Base-by-base conservation (phyloP, 2,329 filamentous ascomycete species). In the Raffaelea albimanens region DNA sequence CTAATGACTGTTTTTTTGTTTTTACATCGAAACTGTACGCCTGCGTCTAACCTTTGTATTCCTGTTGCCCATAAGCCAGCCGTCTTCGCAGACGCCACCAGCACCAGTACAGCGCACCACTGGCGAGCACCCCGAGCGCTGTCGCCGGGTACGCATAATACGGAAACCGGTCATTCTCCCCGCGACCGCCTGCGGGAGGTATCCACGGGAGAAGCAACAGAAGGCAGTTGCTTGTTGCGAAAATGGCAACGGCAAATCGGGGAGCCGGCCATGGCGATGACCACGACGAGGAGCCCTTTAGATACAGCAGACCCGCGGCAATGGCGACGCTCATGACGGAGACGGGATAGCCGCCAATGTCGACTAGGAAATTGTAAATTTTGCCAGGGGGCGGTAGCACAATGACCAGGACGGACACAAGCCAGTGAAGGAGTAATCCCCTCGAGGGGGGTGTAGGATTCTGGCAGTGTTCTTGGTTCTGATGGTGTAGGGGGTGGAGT, bases 341-440 rank as follows among this genome's bases (percentile, higher is more conserved):
- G n/a, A 64, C 63, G 0, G 64, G 63, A 44, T 67, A 67, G 7
- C 62, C 61, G 38, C 62, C 63, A 8, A 67, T 59, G 45, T 66
- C 61, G 39, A 66, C 62, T 13, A 66, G 57, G 56, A 67, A 65
- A 53, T 63, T 62, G 56, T 64, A 67, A 22, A 64, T 62, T 22
- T 59, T 57, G 4, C 63, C 63, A 2, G 72, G 71, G 5, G 73
- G 73, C 2, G 67, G 70, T 3, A 73, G 67, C 1, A 76, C 63
- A 34, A 71, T 78, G 8, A 76, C 71, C 23, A 82, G 60, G 14
- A 72, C 71, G 2, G 78, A 82, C 29, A 79, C 76, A 18, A 81
- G 65, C 61, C 78, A 83, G 51, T 83, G 76, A 43, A 84, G 70
- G 18, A 71, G 67, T 18, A 78, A 61, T 10, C 63, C 63, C n/a